Base-by-base conservation (phyloP, 148 eudicot species). In the Rhododendron ferrugineum region DNA sequence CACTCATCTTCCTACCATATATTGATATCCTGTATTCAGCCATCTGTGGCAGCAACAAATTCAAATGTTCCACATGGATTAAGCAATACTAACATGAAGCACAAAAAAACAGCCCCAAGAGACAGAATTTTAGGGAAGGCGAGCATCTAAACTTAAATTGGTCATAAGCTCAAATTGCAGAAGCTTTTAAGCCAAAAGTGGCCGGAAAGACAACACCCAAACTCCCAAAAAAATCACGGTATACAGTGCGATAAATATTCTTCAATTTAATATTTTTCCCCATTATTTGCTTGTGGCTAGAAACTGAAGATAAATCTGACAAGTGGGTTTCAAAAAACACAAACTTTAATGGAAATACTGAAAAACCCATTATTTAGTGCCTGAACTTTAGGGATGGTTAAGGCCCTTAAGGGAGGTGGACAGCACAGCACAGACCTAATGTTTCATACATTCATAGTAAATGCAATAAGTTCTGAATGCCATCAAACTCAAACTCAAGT, bases 21-120 rank as follows among this genome's bases (percentile, higher is more conserved):
- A 97, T 95, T 26, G 99, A 97, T 84, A 97, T 85, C 89, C 99
- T 90, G 90, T 97, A 97, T 84, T 97, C 99, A 81, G 99, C 99
- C 99, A 97, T 97, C 99, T 97, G 95, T 86, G 84, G 75, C 88
- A 90, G 66, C 68, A 82, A 62, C 82, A 83, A 20, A 76, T 68
- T 80, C 84, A 30, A 87, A 81, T 13, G 77, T 79, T 80, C 81
- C 34, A 78, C 54, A 78, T 87, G 36, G 73, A 84, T 9, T 36
- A 72, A 28, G 37, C 58, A 68, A 20, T 5, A 81, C 60, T 34
- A 83, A 82, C 28, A 34, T 60, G 72, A 77, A 34, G 54, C 56
- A 86, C 28, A 78, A 46, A 75, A 28, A 75, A 47, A 82, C 37
- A 47, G 49, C 30, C 28, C 18, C 28, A 8, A 14, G 5, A 42